Conservation (phyloP, 2,329 filamentous ascomycete genomes). For the Colletotrichum gigasporum region DNA sequence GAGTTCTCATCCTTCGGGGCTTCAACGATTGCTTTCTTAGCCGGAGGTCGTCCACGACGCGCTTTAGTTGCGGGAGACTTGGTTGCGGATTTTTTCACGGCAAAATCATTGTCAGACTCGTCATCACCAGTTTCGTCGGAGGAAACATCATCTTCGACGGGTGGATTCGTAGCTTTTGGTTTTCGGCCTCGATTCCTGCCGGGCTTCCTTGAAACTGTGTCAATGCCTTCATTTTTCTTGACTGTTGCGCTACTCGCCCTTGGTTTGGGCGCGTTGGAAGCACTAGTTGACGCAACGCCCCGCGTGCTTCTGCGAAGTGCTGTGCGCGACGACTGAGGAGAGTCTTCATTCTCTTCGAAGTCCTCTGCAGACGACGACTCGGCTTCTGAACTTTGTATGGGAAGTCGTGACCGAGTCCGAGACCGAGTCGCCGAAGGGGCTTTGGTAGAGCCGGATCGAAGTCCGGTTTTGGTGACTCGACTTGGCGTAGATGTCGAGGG, state of each 20-base stretch:
- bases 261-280: neutral
- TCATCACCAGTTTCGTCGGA: neutral
- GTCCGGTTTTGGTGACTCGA: constrained; percentile 6
- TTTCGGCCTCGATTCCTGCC: neutral
- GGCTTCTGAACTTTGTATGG: constrained; percentile 1
- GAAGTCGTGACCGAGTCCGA: neutral
- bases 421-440: no score
- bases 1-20: neutral
- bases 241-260: neutral
- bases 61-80: neutral
- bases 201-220: neutral
- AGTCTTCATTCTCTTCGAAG: neutral
- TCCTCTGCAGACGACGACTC: constrained; percentile 1
- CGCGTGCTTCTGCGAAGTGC: neutral
- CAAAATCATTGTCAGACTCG: neutral
- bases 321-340: neutral
- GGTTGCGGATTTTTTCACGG: neutral
- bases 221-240: neutral
- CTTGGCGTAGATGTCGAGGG: neutral
- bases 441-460: neutral
- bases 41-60: neutral
- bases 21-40: neutral
- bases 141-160: neutral
- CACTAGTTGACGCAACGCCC: neutral
- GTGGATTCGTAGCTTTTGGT: neutral